A percentile compares a stretch with the other conserved stretches of the same genome.
phyloP scores from a whole-genome alignment of 306 rosid genomes.

The Benincasa hispida region DNA sequence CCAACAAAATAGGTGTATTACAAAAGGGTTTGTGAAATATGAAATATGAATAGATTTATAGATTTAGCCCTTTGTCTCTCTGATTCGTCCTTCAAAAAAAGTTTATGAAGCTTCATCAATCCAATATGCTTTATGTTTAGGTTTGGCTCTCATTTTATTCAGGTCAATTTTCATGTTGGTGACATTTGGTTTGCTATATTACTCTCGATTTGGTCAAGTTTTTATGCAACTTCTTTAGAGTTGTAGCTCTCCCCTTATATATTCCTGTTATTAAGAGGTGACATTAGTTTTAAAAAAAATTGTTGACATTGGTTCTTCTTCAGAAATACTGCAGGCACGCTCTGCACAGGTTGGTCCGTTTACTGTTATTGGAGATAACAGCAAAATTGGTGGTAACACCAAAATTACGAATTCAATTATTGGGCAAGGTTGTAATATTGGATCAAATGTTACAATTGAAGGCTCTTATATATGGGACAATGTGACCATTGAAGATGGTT shows the following conservation, averaged over 20 bases:
- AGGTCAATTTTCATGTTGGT: conserved; percentile 7
- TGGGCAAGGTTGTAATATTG: conserved; percentile 78
- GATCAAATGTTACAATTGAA: conserved; percentile 69
- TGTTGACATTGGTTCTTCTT: conserved; percentile 13
- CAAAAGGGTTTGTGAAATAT: background rate
- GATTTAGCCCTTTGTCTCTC: too few relatives aligned
- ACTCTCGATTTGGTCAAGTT: background rate
- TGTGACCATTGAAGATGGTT: conserved; percentile 81
- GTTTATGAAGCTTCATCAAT: background rate
- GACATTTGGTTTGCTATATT: background rate
- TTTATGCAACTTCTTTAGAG: background rate
- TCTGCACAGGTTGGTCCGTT: conserved; percentile 76
- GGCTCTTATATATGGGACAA: conserved; percentile 87
- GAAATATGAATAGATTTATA: background rate
- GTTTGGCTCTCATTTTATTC: background rate
- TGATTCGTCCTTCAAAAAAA: too few relatives aligned
- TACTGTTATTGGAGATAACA: conserved; percentile 76
- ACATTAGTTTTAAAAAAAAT: background rate
- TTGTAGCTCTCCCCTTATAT: background rate
- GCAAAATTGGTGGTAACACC: conserved; percentile 58
- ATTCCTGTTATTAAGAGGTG: background rate
- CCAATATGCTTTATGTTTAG: background rate
- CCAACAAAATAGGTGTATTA: background rate
- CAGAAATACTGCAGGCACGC: conserved; percentile 70
- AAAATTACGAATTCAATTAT: conserved; percentile 64